phyloP scores from a whole-genome alignment of 306 rosid species.

The Vigna angularis region DNA sequence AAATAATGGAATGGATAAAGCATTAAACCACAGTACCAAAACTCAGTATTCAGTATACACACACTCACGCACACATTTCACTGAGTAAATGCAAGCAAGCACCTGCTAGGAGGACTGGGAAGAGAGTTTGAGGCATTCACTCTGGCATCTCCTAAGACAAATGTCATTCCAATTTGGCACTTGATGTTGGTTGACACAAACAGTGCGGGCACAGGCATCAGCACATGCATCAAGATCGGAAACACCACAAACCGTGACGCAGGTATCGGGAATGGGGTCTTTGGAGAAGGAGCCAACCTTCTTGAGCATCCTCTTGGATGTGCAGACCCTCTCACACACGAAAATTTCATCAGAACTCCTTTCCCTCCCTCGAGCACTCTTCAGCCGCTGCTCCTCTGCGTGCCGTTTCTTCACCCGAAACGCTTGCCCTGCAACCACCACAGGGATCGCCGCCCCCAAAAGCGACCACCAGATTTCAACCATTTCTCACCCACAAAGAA shows the following conservation, averaged over 20 bases:
- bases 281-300: slow-evolving; percentile 92
- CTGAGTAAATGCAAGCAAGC: background rate
- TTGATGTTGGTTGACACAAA: slow-evolving; percentile 93
- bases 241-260: slow-evolving; percentile 94
- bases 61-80: slow-evolving; percentile 30
- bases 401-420: slow-evolving; percentile 68
- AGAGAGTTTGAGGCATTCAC: slow-evolving; percentile 89
- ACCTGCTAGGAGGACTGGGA: slow-evolving; percentile 63
- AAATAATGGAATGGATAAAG: slow-evolving; percentile 27
- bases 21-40: slow-evolving; percentile 23
- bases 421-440: slow-evolving; percentile 84
- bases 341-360: slow-evolving; percentile 87
- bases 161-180: slow-evolving; percentile 92
- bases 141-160: slow-evolving; percentile 94
- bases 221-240: slow-evolving; percentile 94
- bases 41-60: slow-evolving; percentile 6
- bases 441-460: slow-evolving; percentile 84
- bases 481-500: slow-evolving; percentile 53
- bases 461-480: slow-evolving; percentile 97
- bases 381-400: slow-evolving; percentile 72
- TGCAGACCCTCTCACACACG: slow-evolving; percentile 93
- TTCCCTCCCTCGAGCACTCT: slow-evolving; percentile 85
- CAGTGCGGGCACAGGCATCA: slow-evolving; percentile 95
- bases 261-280: slow-evolving; percentile 95
- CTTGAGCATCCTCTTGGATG: slow-evolving; percentile 90